Evolutionary conservation across 2,329 filamentous ascomycete species (phyloP).

Genomic region (Pseudovirgaria hyperparasitica): DNA sequence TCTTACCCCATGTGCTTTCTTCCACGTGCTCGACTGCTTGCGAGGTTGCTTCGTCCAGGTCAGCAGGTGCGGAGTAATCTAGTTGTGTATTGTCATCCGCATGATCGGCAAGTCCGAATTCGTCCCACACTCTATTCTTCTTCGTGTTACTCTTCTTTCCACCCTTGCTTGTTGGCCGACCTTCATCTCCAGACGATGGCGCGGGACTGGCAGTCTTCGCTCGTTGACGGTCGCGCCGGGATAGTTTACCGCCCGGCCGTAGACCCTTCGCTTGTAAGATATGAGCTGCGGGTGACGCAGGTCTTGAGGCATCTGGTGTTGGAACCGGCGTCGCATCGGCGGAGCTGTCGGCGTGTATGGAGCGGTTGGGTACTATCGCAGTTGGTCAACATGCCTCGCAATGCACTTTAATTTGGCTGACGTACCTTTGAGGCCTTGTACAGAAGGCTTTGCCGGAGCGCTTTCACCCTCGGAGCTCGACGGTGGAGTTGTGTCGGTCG

Average conservation of each 20-base stretch:
- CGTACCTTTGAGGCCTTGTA: constrained; percentile 38
- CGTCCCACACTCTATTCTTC: constrained; percentile 85
- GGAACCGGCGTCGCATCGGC: constrained; percentile 56
- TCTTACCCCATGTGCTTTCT: constrained; percentile 70
- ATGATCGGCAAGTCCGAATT: constrained; percentile 76
- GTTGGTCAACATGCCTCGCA: constrained; percentile 10
- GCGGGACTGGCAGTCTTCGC: constrained; percentile 41
- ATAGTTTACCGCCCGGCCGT: constrained; percentile 65
- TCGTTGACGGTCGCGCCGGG: constrained; percentile 65
- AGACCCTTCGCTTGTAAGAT: constrained; percentile 61
- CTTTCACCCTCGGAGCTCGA: constrained; percentile 36
- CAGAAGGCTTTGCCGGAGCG: constrained; percentile 36
- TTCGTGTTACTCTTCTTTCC: constrained; percentile 47
- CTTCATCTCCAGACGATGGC: constrained; percentile 78
- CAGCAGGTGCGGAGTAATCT: constrained; percentile 71
- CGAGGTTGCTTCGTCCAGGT: constrained; percentile 32
- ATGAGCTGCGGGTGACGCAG: constrained; percentile 55
- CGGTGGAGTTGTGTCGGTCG: constrained; percentile 39
- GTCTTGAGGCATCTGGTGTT: constrained; percentile 66
- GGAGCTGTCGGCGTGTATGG: constrained; percentile 34
- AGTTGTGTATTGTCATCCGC: constrained; percentile 64
- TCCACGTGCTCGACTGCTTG: constrained; percentile 62
- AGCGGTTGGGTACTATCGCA: constrained; percentile 13
- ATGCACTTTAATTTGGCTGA: constrained; percentile 20
- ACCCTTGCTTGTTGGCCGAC: constrained; percentile 44